Base-by-base conservation (phyloP, 2,329 filamentous ascomycete genomes). In the Incumbomyces delicatus region DNA sequence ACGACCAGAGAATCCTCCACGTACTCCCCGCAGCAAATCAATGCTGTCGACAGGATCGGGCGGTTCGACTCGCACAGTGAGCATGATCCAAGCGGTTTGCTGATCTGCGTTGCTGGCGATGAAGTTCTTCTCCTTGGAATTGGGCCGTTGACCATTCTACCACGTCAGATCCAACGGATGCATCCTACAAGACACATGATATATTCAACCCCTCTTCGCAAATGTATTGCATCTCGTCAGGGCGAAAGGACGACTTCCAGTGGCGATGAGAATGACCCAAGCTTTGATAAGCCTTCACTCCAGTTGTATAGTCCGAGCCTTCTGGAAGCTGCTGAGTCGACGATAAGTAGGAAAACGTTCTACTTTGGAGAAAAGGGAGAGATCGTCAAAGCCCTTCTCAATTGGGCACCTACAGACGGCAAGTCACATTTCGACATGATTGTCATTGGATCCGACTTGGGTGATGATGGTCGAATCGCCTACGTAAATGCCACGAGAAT, bases 191-290 rank as follows among this genome's bases (percentile, higher is more conserved):
- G 58, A 51, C 64, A 63, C 47, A 46, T 74, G 8, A 58, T 66
- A 8, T 75, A 74, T 56, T 69, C 73, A 8, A 57, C 62, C 11
- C 60, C 64, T 41, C 57, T 74, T 8, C 63, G 66, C 11, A 69
- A 67, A 49, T 62, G 79, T 22, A 66, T 78, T 29, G 68, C 75
- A 11, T 71, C 71, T 17, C 74, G 68, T 54, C 16, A 57, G 54
- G 2, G 47, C 18, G 20, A 47, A 14, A 32, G 41, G 20, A 27
- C 14, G 17, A 18, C 18, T 27, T 20, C 29, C 16, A 11, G 10
- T 39, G 33, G n/a, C 14, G 33, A 20, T 39, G 29, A 12, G 10
- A 13, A 16, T 29, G 27, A 13, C 20, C 30, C 13, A 22, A 18
- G 33, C 41, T 18, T 6, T 16, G 22, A 50, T 22, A 36, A 29